Evolutionary conservation across 371 early-diverging fungal genomes (phyloP), one percentile per base, ranked within the genome.

Genomic region (Rhizopus sp.): DNA sequence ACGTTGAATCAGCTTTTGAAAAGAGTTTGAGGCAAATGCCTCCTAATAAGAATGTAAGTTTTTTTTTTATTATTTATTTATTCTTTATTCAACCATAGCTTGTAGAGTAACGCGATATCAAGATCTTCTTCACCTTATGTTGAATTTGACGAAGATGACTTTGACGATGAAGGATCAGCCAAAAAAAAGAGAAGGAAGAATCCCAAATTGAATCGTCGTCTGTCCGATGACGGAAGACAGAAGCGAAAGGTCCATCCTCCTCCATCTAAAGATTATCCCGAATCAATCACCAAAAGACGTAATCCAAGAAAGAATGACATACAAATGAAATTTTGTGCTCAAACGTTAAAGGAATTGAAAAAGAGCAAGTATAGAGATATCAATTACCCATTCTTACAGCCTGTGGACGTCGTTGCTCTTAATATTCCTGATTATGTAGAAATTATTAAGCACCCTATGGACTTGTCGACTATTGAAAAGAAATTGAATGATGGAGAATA

Each of bases 391-490:
- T 98, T 98, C 63, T 75, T 91, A 48, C 74, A 75, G 40, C 99
- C 99, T 4, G 99, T 99, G 30, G 99, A 99, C 69, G 89, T 89
- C 23, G 87, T 93, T 6, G 87, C 87, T 1, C 77, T 99, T 30
- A 88, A 88, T 56, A 94, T 99, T 54, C 99, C 99, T 7, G 91
- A 89, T 60, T 99, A 99, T 78, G 87, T 84, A 17, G 81, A 84
- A 2, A 88, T 99, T 38, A 89, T 99, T 67, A 98, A 93, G 64
- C 69, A 93, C 47, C 99, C 99, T 5, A 99, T 99, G 99, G 99
- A 99, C 70, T 53, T 99, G 23, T 82, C 89, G 13, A 99, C 99
- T 0, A 90, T 99, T 38, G 83, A 86, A 63, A 80, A 82, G 39
- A 95, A 95, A 70, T 73, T 99, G 13, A 91, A 93, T 44, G 63